Base-by-base conservation (phyloP, 805 yeast species). In the Metschnikowia chrysomelidarum region DNA sequence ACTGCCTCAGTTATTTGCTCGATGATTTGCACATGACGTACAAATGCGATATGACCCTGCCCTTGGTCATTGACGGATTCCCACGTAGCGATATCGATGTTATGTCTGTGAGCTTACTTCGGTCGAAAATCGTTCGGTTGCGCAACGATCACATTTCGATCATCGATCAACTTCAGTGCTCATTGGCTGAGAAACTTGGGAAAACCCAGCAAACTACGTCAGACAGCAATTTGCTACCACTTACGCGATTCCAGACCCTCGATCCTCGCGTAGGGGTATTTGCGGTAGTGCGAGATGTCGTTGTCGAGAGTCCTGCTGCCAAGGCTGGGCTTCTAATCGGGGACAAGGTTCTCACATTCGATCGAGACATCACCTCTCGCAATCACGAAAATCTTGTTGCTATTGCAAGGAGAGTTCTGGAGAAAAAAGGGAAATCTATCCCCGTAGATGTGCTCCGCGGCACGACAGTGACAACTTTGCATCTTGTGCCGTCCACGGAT, bases 51-150 rank as follows among this genome's bases (percentile, higher is more conserved):
- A 79, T 87, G 86, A 57, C 71, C 16, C 80, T 89, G 1, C 67
- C 78, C 0, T 58, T 91, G 39, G 59, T 85, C 2, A 76, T 82
- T 0, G 95, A 91, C 51, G 96, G 97, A 14, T 91, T 76, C 50
- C 98, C 98, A 1, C 64, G 97, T 27, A 57, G 67, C 12, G 97
- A 91, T 52, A 71, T 91, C 18, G 95, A 91, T 50, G 83, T 91
- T 4, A 76, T 87, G 11, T 51, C 64, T 14, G 67, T 87, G 9
- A 64, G 95, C 34, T 56, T 73, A 7, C 53, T 80, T 1, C 63
- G 96, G 40, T 73, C 78, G 7, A 74, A 73, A 50, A 76, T 89
- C 20, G 77, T 83, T 22, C 66, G 83, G 34, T 63, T 83, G 24
- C 67, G 81, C 39, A 89, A 87, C 51, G 97, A 91, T 58, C 67